Base-by-base conservation (phyloP, 2,329 filamentous ascomycete genomes). In the Salinomyces thailandicus region DNA sequence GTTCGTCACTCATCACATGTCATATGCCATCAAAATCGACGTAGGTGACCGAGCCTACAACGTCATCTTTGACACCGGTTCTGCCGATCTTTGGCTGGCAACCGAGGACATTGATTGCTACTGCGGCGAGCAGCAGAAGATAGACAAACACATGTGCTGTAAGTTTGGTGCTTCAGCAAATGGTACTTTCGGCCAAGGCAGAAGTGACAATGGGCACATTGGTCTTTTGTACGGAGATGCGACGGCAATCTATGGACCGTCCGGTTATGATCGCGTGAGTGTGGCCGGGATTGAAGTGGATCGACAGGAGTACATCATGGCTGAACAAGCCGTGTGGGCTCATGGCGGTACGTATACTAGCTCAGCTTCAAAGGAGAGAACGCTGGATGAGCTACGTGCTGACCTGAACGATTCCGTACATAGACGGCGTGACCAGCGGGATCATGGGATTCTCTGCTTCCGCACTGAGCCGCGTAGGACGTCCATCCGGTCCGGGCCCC, bases 361-460 rank as follows among this genome's bases (percentile, higher is more conserved):
- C n/a, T n/a, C n/a, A n/a, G n/a, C n/a, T n/a, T n/a, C n/a, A n/a
- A n/a, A n/a, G n/a, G n/a, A n/a, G n/a, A n/a, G n/a, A n/a, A n/a
- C n/a, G n/a, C n/a, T n/a, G n/a, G n/a, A n/a, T n/a, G n/a, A n/a
- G n/a, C n/a, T n/a, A n/a, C n/a, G n/a, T n/a, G n/a, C n/a, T n/a
- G n/a, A n/a, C n/a, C n/a, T n/a, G n/a, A n/a, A n/a, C n/a, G n/a
- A n/a, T n/a, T n/a, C n/a, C n/a, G n/a, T n/a, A n/a, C n/a, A n/a
- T n/a, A n/a, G 66, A 72, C 38, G 58, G 55, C 1, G 51, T 60
- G 3, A 60, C 62, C 1, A 33, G 31, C 19, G 69, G 69, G 1
- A 48, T 72, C 3, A 44, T 72, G 8, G 69, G 68, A 1, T 54
- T 72, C 5, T 64, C 56, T 19, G 70, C 66, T 0, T 57, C 55